Base-by-base conservation (phyloP, 1,139 yeast species). In the Barnettozyma hawaiiensis region DNA sequence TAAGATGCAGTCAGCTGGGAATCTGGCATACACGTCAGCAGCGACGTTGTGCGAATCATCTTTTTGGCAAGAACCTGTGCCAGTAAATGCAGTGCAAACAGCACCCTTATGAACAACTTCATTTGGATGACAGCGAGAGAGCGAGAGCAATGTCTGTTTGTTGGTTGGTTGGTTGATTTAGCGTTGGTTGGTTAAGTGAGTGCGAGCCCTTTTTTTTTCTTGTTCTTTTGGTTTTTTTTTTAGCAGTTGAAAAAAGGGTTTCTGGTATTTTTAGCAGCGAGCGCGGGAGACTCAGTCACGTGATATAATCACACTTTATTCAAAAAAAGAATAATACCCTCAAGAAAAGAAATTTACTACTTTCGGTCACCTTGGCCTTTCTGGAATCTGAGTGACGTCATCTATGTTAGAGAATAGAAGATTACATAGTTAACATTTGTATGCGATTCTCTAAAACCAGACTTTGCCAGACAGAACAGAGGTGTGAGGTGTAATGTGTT, bases 11-110 rank as follows among this genome's bases (percentile, higher is more conserved):
- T 80, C 60, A 94, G 81, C 61, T 81, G 83, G 11, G 98, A 90
- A 63, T 85, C 70, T 44, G 81, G 83, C 96, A 89, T 89, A 69
- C 99, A 92, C 39, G 98, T 85, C 54, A 90, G 69, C 53, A 94
- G 71, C n/a, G 97, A 87, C 12, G 77, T 64, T 1, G 96, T 65
- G 42, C 54, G 59, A 37, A 67, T 43, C 45, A 52, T 52, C 39
- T 51, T 58, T 7, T 54, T 52, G 19, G 50, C 47, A 7, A 43
- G 2, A 7, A 43, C 46, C 16, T 32, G 11, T 3, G 23, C 14
- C n/a, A 39, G 21, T 12, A 35, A 29, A 12, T 43, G 39, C 11
- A 40, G n/a, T 16, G 33, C n/a, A 2, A 37, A 10, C 24, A 40
- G 24, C 27, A 39, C 18, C 14, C 29, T n/a, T 18, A 42, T 23